Evolutionary conservation across 306 rosid species (phyloP), one percentile per base, ranked within the genome.

Genomic region (Rosa lucieae): DNA sequence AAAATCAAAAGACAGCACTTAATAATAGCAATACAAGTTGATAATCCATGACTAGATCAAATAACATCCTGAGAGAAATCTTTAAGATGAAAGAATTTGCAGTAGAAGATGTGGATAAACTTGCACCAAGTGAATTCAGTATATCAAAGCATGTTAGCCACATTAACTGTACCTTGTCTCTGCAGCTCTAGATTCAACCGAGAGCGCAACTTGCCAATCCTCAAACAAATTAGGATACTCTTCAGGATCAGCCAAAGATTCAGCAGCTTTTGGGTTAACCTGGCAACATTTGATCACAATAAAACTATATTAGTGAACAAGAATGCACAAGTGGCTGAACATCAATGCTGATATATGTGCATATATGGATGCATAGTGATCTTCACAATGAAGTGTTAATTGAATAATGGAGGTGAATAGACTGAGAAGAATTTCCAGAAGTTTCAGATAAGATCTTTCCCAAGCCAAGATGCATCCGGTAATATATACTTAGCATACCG

Each of bases 221-320:
- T 93, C 97, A 26, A 96, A 96, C 84, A 96, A 78, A 84, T 96
- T 96, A 61, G 99, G 90, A 87, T 96, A 96, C 89, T 96, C 96
- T 85, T 90, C 97, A 14, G 99, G 99, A 88, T 93, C 96, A 87
- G 98, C 99, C 87, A 96, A 87, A 76, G 98, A 90, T 77, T 93
- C 98, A 0, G 99, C 99, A 68, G 99, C 99, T 85, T 93, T 96
- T 10, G 97, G 86, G 88, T 88, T 96, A 85, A 93, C 96, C 99
- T 96, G 48, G 73, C 79, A 67, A 40, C 46, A 61, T 5, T 67
- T 77, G 84, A 82, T 67, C 72, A 40, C 40, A 56, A 72, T 32
- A 55, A 74, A 49, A 51, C 14, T 10, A 72, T 11, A 72, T 18
- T 43, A 44, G 8, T 11, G 48, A 74, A 77, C 49, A 46, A 47